Evolutionary conservation across 2,329 filamentous ascomycete species (phyloP).

Genomic region (Berkeleyomyces rouxiae): DNA sequence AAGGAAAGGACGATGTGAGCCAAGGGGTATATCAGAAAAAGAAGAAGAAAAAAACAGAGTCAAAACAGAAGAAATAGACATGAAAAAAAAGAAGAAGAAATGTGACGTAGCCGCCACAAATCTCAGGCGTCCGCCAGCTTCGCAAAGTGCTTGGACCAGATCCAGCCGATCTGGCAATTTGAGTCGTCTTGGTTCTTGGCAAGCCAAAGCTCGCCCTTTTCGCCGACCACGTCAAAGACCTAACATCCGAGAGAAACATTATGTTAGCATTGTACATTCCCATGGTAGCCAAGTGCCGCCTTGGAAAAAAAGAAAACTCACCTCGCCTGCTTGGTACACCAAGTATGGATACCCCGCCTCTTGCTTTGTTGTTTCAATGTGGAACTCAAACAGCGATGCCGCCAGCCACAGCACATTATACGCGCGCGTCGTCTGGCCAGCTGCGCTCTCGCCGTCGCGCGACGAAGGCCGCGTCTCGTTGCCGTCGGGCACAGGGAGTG

Average conservation of each 20-base stretch:
- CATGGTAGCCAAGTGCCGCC: not conserved
- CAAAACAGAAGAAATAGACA: not conserved
- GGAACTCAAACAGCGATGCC: constrained; percentile 90
- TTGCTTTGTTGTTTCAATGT: constrained; percentile 78
- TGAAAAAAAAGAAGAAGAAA: not conserved
- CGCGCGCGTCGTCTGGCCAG: constrained; percentile 20
- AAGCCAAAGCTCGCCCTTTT: constrained; percentile 95
- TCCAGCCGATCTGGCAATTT: constrained; percentile 71
- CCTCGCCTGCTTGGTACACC: constrained; percentile 86
- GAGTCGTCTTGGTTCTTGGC: constrained; percentile 93
- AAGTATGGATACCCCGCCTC: constrained; percentile 94
- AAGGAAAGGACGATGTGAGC: not conserved
- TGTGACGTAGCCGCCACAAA: not conserved
- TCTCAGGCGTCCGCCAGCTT: constrained; percentile 37
- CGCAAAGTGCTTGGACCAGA: constrained; percentile 97
- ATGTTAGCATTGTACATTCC: not conserved
- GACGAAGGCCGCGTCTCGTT: constrained; percentile 31
- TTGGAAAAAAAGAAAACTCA: constrained; percentile 24
- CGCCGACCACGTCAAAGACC: constrained; percentile 83
- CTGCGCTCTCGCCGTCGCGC: not conserved
- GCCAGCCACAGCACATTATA: constrained; percentile 77
- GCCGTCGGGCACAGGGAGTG: constrained; percentile 61
- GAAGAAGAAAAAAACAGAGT: constrained; percentile 3
- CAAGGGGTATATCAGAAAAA: constrained; percentile 5
- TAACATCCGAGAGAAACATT: constrained; percentile 18